Evolutionary conservation across 208 protist species (phyloP), one percentile per base, ranked within the genome.

Genomic region (Crithidia bombi): DNA sequence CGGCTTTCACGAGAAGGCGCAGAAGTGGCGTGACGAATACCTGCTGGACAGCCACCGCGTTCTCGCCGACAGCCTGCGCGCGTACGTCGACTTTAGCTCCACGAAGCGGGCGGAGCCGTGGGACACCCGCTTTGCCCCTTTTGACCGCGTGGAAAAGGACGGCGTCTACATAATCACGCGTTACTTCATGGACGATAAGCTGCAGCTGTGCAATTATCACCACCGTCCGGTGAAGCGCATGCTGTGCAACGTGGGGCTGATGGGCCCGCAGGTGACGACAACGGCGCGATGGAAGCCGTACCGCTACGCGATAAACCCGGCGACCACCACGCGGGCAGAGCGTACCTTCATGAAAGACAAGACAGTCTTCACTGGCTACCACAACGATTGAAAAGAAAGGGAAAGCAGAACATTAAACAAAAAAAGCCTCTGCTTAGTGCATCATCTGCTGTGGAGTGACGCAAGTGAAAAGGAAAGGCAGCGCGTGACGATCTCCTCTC

Each of bases 181-280:
- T 30, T 85, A 97, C 62, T 46, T 97, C 25, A 97, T 97, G 92
- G 90, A 95, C 25, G 92, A 97, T 59, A 97, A 97, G 69, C 78
- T 97, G 58, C 87, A 94, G 74, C 75, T 95, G 41, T 92, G 88
- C 67, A 94, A 93, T 59, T 95, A 97, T 50, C 92, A 97, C 65
- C 90, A 94, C 55, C 82, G 89, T 21, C 87, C 90, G 12, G 85
- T 92, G 51, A 95, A 97, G 74, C 78, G 90, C 19, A 62, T 97
- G 72, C 85, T 95, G 51, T 93, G 88, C 64, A 97, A 97, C 49
- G 82, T 97, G 28, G 92, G 92, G 9, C 75, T 97, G 7, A 85
- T 97, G 82, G 92, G 92, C 0, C 90, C 90, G 28, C 80, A 94
- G 46, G 70, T 97, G 17, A 86, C 87, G 26, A 89, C 83, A 11